A percentile compares a stretch with the other conserved stretches of the same genome.
phyloP scores from a whole-genome alignment of 176 grass and related monocot genomes.

The Oropetium thomaeum region DNA sequence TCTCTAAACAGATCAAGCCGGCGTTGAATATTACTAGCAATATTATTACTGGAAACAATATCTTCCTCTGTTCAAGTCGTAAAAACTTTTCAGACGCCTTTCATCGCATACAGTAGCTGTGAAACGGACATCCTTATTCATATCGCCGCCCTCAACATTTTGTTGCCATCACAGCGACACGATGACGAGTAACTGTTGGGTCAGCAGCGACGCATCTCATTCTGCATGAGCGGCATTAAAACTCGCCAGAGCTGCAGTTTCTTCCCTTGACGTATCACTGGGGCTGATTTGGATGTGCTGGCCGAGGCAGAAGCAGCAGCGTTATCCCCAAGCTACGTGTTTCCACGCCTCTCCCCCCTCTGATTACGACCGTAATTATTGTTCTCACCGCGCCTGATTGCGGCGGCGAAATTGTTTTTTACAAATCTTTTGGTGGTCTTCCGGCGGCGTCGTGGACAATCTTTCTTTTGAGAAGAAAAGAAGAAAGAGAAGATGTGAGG shows the following conservation, averaged over 20 bases:
- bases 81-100: neutral
- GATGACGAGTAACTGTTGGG: neutral
- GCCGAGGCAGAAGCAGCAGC: neutral
- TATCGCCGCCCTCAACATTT: neutral
- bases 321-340: neutral
- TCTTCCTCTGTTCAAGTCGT: neutral
- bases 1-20: conserved; percentile 32
- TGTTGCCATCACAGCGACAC: conserved; percentile 37
- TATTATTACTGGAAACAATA: neutral
- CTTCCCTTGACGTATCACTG: neutral
- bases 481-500: neutral
- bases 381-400: neutral
- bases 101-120: neutral
- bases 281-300: conserved; percentile 2
- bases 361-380: neutral
- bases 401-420: conserved; percentile 4
- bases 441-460: conserved; percentile 16
- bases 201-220: neutral
- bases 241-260: neutral
- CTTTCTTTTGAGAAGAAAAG: neutral
- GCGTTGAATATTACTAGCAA: conserved; percentile 29
- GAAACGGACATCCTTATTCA: conserved; percentile 13
- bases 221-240: neutral
- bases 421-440: neutral
- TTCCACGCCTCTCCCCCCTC: neutral